phyloP scores from a whole-genome alignment of 345 rosid species.

The Eutrema heterophyllum region DNA sequence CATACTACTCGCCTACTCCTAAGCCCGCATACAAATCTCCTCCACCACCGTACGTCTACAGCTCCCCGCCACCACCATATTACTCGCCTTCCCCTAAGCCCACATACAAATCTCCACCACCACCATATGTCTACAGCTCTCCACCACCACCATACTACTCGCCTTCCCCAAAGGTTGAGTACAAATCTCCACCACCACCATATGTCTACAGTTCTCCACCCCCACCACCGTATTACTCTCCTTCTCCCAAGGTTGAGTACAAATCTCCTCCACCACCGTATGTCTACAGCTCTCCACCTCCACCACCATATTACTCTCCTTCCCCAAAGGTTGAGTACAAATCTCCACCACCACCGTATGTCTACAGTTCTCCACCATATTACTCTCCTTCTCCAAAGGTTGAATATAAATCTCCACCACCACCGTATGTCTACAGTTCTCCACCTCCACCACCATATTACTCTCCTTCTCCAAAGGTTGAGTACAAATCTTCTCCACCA shows the following conservation, averaged over 20 bases:
- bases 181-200: not conserved
- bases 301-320: not conserved
- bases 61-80: not conserved
- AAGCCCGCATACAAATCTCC: not conserved
- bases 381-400: not conserved
- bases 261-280: not conserved
- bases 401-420: not conserved
- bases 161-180: not conserved
- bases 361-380: not conserved
- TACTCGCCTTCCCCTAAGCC: not conserved
- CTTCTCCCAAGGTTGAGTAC: not conserved
- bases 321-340: not conserved
- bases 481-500: not conserved
- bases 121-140: not conserved
- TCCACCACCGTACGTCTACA: not conserved
- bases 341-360: not conserved
- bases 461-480: conserved; percentile 4
- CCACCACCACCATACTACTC: not conserved
- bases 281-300: not conserved
- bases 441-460: conserved; percentile 8
- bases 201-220: not conserved
- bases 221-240: not conserved
- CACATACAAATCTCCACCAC: not conserved
- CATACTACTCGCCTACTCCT: not conserved
- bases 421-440: not conserved